phyloP scores from a whole-genome alignment of 345 rosid species.

The Sonneratia caseolaris region DNA sequence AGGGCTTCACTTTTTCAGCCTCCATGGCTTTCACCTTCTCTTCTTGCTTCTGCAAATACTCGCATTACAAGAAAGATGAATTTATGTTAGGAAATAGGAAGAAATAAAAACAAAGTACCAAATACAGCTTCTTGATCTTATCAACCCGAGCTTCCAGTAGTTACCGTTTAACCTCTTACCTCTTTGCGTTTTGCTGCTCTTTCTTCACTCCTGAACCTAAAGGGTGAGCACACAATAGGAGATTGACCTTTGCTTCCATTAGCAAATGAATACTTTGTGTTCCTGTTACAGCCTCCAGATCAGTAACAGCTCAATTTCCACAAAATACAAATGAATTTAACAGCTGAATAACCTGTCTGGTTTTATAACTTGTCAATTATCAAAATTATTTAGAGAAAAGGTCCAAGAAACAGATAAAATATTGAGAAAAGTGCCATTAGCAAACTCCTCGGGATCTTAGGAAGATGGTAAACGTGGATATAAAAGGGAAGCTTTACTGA shows the following conservation, averaged over 20 bases:
- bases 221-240: conserved; percentile 36
- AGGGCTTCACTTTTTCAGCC: conserved; percentile 26
- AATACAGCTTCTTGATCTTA: not conserved
- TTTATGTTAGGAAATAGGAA: not conserved
- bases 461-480: not conserved
- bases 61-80: conserved; percentile 12
- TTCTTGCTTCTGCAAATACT: conserved; percentile 61
- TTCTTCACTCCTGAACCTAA: conserved; percentile 74
- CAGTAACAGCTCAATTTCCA: not conserved
- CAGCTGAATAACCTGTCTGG: no score
- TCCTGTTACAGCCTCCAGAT: conserved; percentile 21
- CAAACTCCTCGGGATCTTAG: not conserved
- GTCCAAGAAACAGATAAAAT: not conserved
- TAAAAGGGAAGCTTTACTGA: not conserved
- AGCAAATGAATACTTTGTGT: conserved; percentile 26
- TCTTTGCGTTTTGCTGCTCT: conserved; percentile 76
- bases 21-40: conserved; percentile 37
- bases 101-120: not conserved
- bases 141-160: conserved; percentile 1
- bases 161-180: conserved; percentile 28
- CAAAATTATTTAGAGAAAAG: no score
- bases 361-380: no score
- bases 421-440: not conserved
- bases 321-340: not conserved
- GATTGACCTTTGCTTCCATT: conserved; percentile 34